A percentile compares a stretch with the other conserved stretches of the same genome.
Evolutionary conservation across 2,329 filamentous ascomycete genomes (phyloP).

Genomic region (Talaromyces islandicus): DNA sequence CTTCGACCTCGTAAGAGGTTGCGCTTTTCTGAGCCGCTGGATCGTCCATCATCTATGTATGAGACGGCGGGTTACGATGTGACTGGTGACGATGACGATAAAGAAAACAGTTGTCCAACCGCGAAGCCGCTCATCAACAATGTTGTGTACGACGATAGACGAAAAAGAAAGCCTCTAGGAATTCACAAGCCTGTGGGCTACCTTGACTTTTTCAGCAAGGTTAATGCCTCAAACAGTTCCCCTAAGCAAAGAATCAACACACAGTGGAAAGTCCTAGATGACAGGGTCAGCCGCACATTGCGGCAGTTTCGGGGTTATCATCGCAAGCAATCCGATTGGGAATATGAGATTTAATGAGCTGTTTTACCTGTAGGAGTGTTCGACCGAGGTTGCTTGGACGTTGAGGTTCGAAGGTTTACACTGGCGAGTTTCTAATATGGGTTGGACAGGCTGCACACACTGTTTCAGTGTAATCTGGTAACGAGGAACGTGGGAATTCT

Average conservation of each 20-base stretch:
- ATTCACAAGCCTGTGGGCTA: not conserved
- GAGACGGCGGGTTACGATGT: not conserved
- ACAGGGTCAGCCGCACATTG: not conserved
- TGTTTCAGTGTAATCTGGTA: not conserved
- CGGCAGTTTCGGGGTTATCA: constrained; percentile 24
- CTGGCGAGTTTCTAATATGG: not conserved
- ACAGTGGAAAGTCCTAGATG: not conserved
- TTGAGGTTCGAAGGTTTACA: not conserved
- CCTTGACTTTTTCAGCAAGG: not conserved
- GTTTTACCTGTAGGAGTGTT: not conserved
- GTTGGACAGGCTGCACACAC: not conserved
- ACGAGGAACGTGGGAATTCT: not conserved
- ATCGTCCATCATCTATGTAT: not conserved
- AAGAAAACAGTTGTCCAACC: not conserved
- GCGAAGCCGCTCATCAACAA: not conserved
- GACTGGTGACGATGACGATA: not conserved
- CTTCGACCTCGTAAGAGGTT: not conserved
- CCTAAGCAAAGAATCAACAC: not conserved
- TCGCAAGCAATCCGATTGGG: constrained; percentile 21
- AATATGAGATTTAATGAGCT: constrained; percentile 19
- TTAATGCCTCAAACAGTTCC: not conserved
- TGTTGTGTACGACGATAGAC: not conserved
- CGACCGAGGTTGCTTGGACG: too few relatives aligned
- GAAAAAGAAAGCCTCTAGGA: not conserved
- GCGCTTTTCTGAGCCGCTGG: not conserved